Conservation (phyloP, 352 stramenopile species). For the Pythium sukuiense region DNA sequence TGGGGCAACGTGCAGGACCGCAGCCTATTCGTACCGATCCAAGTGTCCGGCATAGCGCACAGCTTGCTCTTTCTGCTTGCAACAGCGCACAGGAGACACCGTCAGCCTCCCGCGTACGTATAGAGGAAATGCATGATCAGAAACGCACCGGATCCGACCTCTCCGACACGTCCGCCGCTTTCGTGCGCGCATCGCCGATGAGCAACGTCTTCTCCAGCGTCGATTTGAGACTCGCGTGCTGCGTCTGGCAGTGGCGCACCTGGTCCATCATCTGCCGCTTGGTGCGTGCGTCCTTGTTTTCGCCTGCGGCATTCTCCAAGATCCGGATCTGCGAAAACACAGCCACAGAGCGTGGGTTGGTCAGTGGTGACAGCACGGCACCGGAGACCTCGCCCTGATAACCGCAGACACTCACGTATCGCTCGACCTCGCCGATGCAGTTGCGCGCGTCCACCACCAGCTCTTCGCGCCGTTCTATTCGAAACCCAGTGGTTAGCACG, state of each 20-base stretch:
- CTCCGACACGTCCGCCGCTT: constrained; percentile 3
- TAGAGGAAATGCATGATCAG: neutral
- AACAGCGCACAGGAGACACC: too few species aligned
- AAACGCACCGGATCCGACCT: constrained; percentile 1
- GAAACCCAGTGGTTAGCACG: neutral
- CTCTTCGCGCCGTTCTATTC: constrained; percentile 43
- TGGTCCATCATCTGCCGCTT: constrained; percentile 57
- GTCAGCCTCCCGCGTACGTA: neutral
- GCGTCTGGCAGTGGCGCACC: constrained; percentile 46
- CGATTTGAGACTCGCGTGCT: constrained; percentile 48
- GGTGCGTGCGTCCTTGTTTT: constrained; percentile 29
- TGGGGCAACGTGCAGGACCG: neutral
- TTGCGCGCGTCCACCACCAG: constrained; percentile 45
- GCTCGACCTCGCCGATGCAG: constrained; percentile 69
- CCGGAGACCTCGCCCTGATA: too few species aligned
- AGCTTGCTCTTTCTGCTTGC: constrained; percentile 21
- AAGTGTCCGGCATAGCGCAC: constrained; percentile 22
- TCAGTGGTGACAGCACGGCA: too few species aligned
- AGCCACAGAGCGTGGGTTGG: too few species aligned
- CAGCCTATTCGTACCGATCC: constrained; percentile 11
- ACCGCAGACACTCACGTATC: constrained; percentile 40
- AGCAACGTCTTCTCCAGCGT: constrained; percentile 62
- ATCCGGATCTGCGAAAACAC: constrained; percentile 46
- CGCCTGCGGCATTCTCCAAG: constrained; percentile 51
- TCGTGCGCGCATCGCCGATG: constrained; percentile 36